phyloP scores from a whole-genome alignment of 2,329 filamentous ascomycete species.

The Aspergillus sp. region DNA sequence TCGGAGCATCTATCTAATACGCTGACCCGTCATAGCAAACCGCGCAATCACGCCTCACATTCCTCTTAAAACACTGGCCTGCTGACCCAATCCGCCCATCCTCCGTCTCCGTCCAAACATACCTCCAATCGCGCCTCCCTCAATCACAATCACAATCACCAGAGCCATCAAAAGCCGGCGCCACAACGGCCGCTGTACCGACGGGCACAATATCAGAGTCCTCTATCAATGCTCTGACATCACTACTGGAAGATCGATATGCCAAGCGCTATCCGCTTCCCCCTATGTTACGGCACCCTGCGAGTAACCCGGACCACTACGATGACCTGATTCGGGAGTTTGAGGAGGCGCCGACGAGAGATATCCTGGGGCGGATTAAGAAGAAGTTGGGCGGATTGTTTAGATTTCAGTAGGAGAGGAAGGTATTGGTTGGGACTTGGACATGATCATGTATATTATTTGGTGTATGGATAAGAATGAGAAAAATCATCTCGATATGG shows the following conservation, averaged over 20 bases:
- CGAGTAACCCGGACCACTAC: conserved; percentile 54
- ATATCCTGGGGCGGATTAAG: conserved; percentile 45
- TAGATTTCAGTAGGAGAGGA: conserved; percentile 33
- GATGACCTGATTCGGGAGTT: conserved; percentile 53
- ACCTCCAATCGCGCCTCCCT: conserved; percentile 36
- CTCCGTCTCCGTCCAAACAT: conserved; percentile 46
- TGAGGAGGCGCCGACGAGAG: conserved; percentile 52
- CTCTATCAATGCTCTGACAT: conserved; percentile 58
- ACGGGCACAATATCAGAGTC: conserved; percentile 29
- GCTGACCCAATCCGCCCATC: conserved; percentile 44
- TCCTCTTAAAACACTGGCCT: conserved; percentile 47
- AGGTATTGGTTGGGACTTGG: neutral
- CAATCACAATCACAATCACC: conserved; percentile 11
- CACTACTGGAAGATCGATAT: conserved; percentile 61
- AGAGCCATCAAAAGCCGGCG: neutral
- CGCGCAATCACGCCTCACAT: conserved; percentile 37
- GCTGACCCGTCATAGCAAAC: conserved; percentile 2
- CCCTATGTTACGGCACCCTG: conserved; percentile 48
- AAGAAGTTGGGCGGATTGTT: conserved; percentile 51
- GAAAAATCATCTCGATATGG: neutral
- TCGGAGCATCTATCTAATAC: neutral
- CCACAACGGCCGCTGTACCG: conserved; percentile 18
- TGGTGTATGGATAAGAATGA: neutral
- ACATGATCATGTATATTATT: conserved; percentile 4
- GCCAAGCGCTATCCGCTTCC: conserved; percentile 51